Evolutionary conservation across 2,329 filamentous ascomycete species (phyloP).

Genomic region (Trichophyton equinum): DNA sequence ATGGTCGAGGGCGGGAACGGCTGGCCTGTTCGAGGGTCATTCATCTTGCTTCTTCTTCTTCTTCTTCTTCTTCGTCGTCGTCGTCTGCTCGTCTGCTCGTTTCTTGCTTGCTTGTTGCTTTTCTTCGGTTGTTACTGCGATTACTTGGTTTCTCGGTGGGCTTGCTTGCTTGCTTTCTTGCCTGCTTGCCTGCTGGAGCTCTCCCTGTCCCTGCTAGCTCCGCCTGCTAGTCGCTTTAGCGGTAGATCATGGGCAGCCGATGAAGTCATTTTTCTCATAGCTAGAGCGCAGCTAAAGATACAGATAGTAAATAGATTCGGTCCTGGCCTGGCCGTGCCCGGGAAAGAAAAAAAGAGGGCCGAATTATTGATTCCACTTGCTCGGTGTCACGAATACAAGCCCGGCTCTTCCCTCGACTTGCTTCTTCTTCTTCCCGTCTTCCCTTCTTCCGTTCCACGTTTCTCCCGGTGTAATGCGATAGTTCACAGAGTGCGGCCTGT

Average conservation of each 20-base stretch:
- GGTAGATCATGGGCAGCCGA: no score
- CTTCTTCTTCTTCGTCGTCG: neutral
- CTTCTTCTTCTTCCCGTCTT: neutral
- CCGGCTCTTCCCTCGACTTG: no score
- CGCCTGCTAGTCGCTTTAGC: no score
- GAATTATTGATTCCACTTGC: no score
- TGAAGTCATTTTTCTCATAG: no score
- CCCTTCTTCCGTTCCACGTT: neutral
- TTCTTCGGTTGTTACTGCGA: no score
- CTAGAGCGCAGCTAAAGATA: no score
- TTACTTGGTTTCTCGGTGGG: no score
- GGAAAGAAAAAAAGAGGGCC: neutral
- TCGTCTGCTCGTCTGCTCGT: neutral
- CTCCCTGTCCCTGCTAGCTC: no score
- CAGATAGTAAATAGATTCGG: neutral
- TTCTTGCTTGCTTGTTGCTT: neutral
- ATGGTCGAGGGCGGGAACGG: slow-evolving; percentile 63
- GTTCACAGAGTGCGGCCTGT: neutral
- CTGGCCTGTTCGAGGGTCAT: slow-evolving; percentile 57
- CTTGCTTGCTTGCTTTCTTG: no score
- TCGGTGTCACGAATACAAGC: no score
- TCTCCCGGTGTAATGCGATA: neutral
- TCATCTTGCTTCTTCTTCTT: slow-evolving; percentile 26
- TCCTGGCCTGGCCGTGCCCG: neutral
- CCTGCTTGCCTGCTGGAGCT: no score